Conservation (phyloP, 208 protist species). For the Trypanosomatidae sp. region DNA sequence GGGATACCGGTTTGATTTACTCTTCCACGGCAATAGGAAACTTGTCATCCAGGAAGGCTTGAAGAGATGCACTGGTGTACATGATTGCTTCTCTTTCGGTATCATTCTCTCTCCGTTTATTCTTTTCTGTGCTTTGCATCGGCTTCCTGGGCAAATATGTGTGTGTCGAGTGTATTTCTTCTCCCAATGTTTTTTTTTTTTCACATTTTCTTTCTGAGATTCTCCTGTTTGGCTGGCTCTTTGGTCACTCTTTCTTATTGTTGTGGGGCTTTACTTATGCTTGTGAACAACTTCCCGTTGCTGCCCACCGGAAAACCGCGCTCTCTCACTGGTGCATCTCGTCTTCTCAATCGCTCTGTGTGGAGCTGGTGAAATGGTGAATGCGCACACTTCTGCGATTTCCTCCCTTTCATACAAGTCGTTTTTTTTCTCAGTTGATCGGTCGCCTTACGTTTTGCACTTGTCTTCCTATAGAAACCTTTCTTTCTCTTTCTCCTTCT, state of each 20-base stretch:
- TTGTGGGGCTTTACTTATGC: neutral
- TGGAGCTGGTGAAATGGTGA: too few species aligned
- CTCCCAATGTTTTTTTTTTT: conserved; percentile 17
- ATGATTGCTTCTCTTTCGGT: neutral
- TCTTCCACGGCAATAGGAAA: neutral
- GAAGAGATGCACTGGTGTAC: neutral
- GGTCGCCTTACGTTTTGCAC: conserved; percentile 2
- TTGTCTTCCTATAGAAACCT: conserved; percentile 12
- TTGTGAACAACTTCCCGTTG: neutral
- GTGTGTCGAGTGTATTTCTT: neutral
- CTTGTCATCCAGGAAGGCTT: neutral
- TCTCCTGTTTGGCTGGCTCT: neutral
- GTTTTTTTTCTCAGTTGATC: conserved; percentile 16
- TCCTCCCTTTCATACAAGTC: neutral
- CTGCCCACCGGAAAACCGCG: neutral
- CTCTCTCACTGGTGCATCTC: too few species aligned
- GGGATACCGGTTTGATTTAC: neutral
- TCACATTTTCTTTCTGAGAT: conserved; percentile 3
- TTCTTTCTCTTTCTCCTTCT: conserved; percentile 14
- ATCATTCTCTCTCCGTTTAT: neutral
- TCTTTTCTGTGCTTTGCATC: neutral
- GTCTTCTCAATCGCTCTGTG: too few species aligned
- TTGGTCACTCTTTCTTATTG: conserved; percentile 2
- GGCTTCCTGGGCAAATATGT: neutral
- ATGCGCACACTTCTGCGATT: too few species aligned